These are phyloP conservation scores for Oenanthe javanica DNA, from an alignment of 140 eudicot genomes.

Conservation along the genomic window DNA sequence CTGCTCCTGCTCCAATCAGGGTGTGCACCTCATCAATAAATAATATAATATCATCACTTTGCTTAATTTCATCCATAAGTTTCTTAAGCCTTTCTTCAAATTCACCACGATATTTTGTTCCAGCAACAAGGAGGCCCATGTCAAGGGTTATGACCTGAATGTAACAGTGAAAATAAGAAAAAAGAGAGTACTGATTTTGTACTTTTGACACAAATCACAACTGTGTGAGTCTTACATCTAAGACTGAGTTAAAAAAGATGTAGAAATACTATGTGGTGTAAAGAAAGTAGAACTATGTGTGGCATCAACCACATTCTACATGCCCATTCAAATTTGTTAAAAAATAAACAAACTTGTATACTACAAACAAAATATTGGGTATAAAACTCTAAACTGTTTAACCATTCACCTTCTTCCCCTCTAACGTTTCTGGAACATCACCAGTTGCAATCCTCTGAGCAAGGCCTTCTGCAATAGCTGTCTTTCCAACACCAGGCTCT, in stretches of 20 bases:
- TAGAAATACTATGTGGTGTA: neutral
- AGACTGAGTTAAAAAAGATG: neutral
- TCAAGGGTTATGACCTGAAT: constrained; percentile 89
- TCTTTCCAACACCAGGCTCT: constrained; percentile 98
- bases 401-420: constrained; percentile 80
- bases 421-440: constrained; percentile 95
- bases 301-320: neutral
- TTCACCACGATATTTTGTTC: constrained; percentile 96
- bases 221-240: neutral
- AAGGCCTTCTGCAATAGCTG: constrained; percentile 97
- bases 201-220: neutral
- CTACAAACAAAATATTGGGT: neutral
- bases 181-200: neutral
- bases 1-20: constrained; percentile 96
- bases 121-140: constrained; percentile 97
- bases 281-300: neutral
- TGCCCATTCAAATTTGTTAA: neutral
- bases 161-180: neutral
- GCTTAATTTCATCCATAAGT: constrained; percentile 94
- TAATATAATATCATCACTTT: constrained; percentile 77
- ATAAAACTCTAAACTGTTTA: neutral
- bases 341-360: neutral
- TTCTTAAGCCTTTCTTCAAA: constrained; percentile 94
- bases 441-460: constrained; percentile 93
- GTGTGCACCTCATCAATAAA: constrained; percentile 98